Evolutionary conservation across 2,329 filamentous ascomycete genomes (phyloP).

Genomic region (Aspergillus piperis): DNA sequence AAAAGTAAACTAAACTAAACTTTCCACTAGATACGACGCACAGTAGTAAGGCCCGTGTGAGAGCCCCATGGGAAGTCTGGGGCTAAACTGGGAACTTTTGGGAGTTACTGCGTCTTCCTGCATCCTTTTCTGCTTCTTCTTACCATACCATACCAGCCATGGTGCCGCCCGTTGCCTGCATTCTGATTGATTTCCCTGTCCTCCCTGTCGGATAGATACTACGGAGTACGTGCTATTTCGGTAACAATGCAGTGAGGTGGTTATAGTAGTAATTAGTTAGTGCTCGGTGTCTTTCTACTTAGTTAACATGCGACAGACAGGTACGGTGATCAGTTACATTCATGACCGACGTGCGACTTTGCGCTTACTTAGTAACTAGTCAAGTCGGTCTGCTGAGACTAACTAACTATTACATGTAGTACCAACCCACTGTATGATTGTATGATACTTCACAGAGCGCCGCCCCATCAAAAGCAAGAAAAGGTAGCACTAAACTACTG

Average conservation of each 20-base stretch:
- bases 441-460: neutral
- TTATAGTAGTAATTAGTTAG: too few relatives aligned
- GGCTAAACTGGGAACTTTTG: slow-evolving; percentile 12
- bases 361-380: too few relatives aligned
- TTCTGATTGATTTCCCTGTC: neutral
- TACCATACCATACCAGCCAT: slow-evolving; percentile 4
- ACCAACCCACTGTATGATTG: too few relatives aligned
- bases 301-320: neutral
- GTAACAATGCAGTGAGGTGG: too few relatives aligned
- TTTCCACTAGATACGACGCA: slow-evolving; percentile 1
- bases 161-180: neutral
- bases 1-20: slow-evolving; percentile 14
- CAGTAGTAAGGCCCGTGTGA: slow-evolving; percentile 17
- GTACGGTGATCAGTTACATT: neutral
- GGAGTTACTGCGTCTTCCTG: neutral
- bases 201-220: neutral
- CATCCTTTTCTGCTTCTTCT: neutral
- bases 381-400: too few relatives aligned
- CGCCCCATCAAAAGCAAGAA: neutral
- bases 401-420: too few relatives aligned
- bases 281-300: too few relatives aligned
- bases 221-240: neutral
- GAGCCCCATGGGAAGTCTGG: slow-evolving; percentile 14
- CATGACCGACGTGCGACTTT: neutral
- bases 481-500: neutral